Conservation (phyloP, 129 eudicot genomes). For the Daucus carota region DH1_v3.0 NC_030388.2:32765001-32765500, state of each 20-base stretch:
- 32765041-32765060: neutral
- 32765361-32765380: too few relatives aligned
- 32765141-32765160: slow-evolving; percentile 6
- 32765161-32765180: slow-evolving; percentile 58
- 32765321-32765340: neutral
- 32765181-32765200: slow-evolving; percentile 37
- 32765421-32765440: slow-evolving; percentile 74
- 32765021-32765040: neutral
- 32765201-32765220: slow-evolving; percentile 49
- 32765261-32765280: slow-evolving; percentile 91
- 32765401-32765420: slow-evolving; percentile 30
- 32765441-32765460: slow-evolving; percentile 60
- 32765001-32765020: neutral
- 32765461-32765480: slow-evolving; percentile 60
- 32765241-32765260: slow-evolving; percentile 59
- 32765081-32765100: neutral
- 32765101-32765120: too few relatives aligned
- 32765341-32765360: neutral
- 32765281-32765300: slow-evolving; percentile 41
- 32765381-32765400: neutral
- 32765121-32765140: too few relatives aligned
- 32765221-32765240: slow-evolving; percentile 82
- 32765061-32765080: too few relatives aligned
- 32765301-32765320: slow-evolving; percentile 46
- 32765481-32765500: slow-evolving; percentile 64